phyloP scores from a whole-genome alignment of 495 filamentous ascomycete genomes.

The Penicillium bovifimosum region DNA sequence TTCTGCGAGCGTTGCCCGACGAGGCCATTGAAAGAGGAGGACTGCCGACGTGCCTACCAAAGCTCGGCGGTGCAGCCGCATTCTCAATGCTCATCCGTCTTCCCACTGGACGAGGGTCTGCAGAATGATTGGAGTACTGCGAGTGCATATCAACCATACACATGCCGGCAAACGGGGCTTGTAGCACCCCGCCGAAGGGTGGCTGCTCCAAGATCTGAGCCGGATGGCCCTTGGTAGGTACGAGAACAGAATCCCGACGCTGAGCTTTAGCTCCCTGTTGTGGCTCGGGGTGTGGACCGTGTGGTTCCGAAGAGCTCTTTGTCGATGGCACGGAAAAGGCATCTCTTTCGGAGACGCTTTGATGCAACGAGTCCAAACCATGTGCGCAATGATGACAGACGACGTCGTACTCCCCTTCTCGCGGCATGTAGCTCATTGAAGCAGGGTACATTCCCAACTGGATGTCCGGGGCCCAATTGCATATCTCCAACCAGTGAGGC shows the following conservation, averaged over 20 bases:
- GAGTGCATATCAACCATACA: conserved; percentile 9
- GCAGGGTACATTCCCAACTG: conserved; percentile 21
- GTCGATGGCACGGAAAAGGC: conserved; percentile 4
- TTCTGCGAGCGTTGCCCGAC: background rate
- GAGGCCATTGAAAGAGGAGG: background rate
- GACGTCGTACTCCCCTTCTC: conserved; percentile 36
- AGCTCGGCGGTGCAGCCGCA: background rate
- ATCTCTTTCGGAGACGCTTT: conserved; percentile 25
- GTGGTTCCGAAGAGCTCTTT: conserved; percentile 6
- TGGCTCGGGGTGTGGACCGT: background rate
- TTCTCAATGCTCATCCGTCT: conserved; percentile 1
- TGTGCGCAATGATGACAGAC: conserved; percentile 32
- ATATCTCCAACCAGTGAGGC: conserved; percentile 32
- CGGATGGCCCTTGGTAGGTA: background rate
- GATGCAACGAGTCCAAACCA: conserved; percentile 25
- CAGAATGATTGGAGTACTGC: background rate
- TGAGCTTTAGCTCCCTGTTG: background rate
- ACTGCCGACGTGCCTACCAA: background rate
- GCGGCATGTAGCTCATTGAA: conserved; percentile 19
- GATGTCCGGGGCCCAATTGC: conserved; percentile 18
- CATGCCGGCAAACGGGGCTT: conserved; percentile 20
- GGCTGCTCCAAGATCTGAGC: conserved; percentile 8
- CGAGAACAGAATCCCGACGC: background rate
- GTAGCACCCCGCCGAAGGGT: conserved; percentile 11
- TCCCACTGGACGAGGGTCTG: background rate